Percentiles rank a stretch among this genome's conserved stretches.
Conservation (phyloP, 108 stramenopile genomes). For the Skeletonema potamos region DNA sequence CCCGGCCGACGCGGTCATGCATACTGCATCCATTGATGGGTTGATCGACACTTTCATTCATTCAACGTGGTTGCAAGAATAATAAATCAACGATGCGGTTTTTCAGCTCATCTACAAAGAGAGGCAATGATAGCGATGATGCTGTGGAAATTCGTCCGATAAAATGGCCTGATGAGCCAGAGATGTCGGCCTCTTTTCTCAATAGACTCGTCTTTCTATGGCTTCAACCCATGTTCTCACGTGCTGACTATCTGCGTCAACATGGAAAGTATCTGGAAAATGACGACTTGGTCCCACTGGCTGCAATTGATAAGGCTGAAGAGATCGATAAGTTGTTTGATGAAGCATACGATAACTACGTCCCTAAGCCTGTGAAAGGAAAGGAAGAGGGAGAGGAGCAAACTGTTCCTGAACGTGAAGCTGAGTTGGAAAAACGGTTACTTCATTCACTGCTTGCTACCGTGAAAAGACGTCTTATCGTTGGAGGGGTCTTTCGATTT, state of each 20-base stretch:
- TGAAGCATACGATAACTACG: constrained; percentile 43
- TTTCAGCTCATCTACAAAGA: not conserved
- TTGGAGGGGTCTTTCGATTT: constrained; percentile 53
- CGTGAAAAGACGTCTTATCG: constrained; percentile 51
- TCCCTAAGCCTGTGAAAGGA: constrained; percentile 19
- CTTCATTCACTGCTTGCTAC: constrained; percentile 44
- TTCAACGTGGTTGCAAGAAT: no score
- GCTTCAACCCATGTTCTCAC: constrained; percentile 66
- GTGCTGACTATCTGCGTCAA: constrained; percentile 48
- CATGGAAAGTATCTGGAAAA: constrained; percentile 49
- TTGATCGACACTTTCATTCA: no score
- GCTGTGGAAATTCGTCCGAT: constrained; percentile 15
- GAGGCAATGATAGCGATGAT: not conserved
- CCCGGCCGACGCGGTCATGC: no score
- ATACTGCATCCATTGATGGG: no score
- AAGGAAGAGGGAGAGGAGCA: not conserved
- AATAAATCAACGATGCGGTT: not conserved
- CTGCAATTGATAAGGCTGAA: constrained; percentile 48
- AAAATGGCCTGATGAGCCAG: constrained; percentile 41
- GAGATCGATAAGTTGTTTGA: constrained; percentile 53
- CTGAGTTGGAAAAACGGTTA: constrained; percentile 37
- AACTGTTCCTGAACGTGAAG: constrained; percentile 8
- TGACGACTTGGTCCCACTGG: constrained; percentile 60
- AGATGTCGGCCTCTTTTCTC: constrained; percentile 51
- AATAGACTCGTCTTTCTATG: constrained; percentile 56